These are phyloP conservation scores for Ganoderma lingzhi DNA, from an alignment of 1,284 basidiomycete species.

Conservation along the genomic window DNA sequence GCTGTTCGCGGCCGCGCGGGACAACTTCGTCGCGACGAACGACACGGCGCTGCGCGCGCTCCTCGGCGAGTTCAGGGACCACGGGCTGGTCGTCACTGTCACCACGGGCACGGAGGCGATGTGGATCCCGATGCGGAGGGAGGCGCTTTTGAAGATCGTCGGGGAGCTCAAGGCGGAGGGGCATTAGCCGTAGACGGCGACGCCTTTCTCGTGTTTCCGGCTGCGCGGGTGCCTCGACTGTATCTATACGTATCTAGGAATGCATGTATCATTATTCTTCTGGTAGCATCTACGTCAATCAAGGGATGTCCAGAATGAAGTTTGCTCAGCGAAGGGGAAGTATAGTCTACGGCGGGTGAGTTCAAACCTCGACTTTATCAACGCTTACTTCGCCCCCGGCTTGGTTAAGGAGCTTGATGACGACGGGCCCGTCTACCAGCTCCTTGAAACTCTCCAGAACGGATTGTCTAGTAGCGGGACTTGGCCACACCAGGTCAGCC, in stretches of 20 bases:
- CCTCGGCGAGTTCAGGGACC: slow-evolving; percentile 90
- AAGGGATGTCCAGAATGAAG: background rate
- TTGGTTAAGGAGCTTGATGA: background rate
- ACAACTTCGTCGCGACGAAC: slow-evolving; percentile 87
- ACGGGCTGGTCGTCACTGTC: slow-evolving; percentile 77
- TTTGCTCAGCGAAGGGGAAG: no score
- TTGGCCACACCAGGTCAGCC: background rate
- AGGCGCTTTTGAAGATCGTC: slow-evolving; percentile 55
- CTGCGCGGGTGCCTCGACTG: background rate
- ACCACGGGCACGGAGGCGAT: slow-evolving; percentile 62
- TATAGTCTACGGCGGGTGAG: background rate
- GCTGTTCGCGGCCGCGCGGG: slow-evolving; percentile 71
- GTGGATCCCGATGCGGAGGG: slow-evolving; percentile 86
- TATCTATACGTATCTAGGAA: background rate
- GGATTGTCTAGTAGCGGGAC: background rate
- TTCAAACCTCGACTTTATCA: background rate
- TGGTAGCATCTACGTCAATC: background rate
- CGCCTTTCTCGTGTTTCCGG: background rate
- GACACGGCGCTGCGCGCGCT: slow-evolving; percentile 85
- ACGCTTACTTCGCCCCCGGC: background rate
- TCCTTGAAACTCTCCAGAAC: background rate
- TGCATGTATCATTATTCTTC: background rate
- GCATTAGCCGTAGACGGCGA: slow-evolving; percentile 1
- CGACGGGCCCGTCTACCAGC: background rate
- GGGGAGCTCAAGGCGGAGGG: slow-evolving; percentile 38